Conservation (phyloP, 2,329 filamentous ascomycete genomes). For the Cercospora citrullina region DNA sequence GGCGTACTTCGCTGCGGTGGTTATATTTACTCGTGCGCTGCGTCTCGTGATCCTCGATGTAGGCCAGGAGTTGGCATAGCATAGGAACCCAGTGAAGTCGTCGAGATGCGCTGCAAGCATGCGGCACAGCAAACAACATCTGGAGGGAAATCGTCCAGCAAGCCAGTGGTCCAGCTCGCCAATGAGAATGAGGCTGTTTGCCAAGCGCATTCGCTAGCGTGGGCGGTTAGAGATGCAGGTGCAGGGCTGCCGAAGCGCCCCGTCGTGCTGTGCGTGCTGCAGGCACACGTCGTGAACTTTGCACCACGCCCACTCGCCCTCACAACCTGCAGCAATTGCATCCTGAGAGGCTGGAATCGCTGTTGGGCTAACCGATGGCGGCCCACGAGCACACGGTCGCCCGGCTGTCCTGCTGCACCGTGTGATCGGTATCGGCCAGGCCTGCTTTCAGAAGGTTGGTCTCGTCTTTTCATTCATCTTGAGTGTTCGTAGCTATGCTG, state of each 20-base stretch:
- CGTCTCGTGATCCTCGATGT: neutral
- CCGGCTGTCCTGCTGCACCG: constrained; percentile 13
- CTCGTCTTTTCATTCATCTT: neutral
- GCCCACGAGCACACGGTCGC: constrained; percentile 17
- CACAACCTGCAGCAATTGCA: constrained; percentile 14
- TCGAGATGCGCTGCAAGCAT: constrained; percentile 1
- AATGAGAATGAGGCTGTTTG: constrained; percentile 18
- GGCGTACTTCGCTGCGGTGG: neutral
- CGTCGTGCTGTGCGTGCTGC: constrained; percentile 12
- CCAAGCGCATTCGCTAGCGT: constrained; percentile 23
- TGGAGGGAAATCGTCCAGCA: neutral
- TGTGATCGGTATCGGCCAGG: constrained; percentile 9
- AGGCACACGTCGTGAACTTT: constrained; percentile 21
- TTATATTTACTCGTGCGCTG: neutral
- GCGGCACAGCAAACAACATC: constrained; percentile 5
- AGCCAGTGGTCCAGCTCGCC: neutral
- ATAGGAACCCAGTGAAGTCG: neutral
- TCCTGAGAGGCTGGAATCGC: constrained; percentile 23
- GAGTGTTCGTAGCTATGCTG: neutral
- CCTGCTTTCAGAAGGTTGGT: constrained; percentile 16
- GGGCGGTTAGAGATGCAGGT: constrained; percentile 24
- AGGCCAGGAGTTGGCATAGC: neutral
- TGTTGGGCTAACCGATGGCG: constrained; percentile 12
- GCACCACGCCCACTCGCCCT: constrained; percentile 21
- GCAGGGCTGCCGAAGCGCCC: constrained; percentile 10